phyloP scores from a whole-genome alignment of 2,329 filamentous ascomycete genomes.

The Trichophyton mentagrophytes region DNA sequence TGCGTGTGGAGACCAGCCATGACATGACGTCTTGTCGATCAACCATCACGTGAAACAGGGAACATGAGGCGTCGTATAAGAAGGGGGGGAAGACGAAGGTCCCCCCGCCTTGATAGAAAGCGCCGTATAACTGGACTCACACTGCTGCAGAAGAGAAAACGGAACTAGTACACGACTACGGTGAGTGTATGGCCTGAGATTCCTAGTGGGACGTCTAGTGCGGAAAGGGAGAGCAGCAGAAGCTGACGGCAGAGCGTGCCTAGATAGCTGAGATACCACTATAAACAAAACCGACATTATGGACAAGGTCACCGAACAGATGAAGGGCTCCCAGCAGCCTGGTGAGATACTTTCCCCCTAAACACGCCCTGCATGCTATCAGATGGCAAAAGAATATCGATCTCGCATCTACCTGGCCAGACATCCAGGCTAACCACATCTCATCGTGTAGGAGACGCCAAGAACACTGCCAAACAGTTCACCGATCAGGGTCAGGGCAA shows the following conservation, averaged over 20 bases:
- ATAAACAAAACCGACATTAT: constrained; percentile 5
- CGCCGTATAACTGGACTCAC: too few species aligned
- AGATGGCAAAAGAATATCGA: background rate
- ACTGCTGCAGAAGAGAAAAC: too few species aligned
- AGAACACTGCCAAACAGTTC: constrained; percentile 13
- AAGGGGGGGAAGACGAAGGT: too few species aligned
- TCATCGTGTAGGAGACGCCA: constrained; percentile 12
- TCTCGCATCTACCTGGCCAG: background rate
- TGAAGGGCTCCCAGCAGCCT: constrained; percentile 9
- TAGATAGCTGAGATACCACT: background rate
- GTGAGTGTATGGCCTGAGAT: background rate
- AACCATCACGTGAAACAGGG: too few species aligned
- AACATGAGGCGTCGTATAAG: too few species aligned
- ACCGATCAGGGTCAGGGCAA: constrained; percentile 10
- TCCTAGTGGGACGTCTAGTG: background rate
- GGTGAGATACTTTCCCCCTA: constrained; percentile 1
- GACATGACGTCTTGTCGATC: too few species aligned
- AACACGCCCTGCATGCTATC: too few species aligned
- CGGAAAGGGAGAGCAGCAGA: background rate
- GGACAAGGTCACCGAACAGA: constrained; percentile 9
- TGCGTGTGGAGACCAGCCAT: too few species aligned
- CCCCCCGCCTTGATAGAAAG: too few species aligned
- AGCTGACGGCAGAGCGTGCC: background rate
- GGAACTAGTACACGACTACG: background rate
- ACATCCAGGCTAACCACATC: background rate